phyloP scores from a whole-genome alignment of 1,284 basidiomycete genomes.

The Ganoderma sinense region DNA sequence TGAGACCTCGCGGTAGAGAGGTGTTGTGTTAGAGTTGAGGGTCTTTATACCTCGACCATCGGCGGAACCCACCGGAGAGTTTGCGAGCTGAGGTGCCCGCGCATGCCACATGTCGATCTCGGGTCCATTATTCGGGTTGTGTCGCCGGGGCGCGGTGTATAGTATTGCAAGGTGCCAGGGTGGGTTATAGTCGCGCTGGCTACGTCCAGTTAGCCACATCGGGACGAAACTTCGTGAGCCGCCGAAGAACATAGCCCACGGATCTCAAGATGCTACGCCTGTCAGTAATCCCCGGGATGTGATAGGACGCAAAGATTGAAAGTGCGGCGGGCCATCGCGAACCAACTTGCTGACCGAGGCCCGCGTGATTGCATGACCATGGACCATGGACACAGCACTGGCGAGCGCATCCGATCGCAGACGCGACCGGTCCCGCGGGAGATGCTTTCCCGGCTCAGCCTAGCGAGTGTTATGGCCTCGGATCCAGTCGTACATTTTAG shows the following conservation, averaged over 20 bases:
- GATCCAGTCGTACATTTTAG: conserved; percentile 5
- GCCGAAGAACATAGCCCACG: conserved; percentile 6
- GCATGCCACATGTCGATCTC: conserved; percentile 8
- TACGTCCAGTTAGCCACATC: conserved; percentile 16
- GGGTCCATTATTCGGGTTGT: conserved; percentile 6
- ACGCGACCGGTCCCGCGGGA: background rate
- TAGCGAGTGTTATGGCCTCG: background rate
- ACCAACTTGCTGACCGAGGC: conserved; percentile 15
- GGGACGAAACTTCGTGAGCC: conserved; percentile 16
- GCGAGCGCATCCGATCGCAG: background rate
- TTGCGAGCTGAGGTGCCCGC: background rate
- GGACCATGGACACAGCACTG: background rate
- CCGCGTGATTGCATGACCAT: conserved; percentile 12
- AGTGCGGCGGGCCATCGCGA: conserved; percentile 1
- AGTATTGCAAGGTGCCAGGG: background rate
- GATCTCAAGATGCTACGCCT: conserved; percentile 11
- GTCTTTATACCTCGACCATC: conserved; percentile 19
- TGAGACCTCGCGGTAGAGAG: background rate
- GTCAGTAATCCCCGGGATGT: conserved; percentile 21
- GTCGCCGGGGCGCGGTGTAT: conserved; percentile 8
- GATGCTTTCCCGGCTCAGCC: background rate
- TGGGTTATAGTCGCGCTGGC: background rate
- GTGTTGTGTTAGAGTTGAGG: background rate
- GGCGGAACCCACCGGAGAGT: background rate
- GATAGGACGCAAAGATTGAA: conserved; percentile 19